phyloP scores from a whole-genome alignment of 2,329 filamentous ascomycete species.

The Aspergillus unguis region DNA sequence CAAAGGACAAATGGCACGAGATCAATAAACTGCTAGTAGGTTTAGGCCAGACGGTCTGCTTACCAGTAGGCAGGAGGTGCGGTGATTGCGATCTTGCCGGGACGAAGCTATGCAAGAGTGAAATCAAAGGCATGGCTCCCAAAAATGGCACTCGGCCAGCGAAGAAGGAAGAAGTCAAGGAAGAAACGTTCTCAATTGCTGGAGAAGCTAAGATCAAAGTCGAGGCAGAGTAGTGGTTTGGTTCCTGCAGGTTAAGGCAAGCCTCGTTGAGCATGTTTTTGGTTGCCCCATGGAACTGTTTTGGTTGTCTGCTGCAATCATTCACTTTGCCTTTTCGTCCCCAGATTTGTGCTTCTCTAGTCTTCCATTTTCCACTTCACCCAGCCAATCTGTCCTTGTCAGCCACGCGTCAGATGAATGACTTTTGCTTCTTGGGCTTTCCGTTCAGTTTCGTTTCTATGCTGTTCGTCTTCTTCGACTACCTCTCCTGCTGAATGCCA shows the following conservation, averaged over 20 bases:
- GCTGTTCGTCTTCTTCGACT: background rate
- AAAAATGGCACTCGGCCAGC: slow-evolving; percentile 25
- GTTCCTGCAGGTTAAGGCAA: slow-evolving; percentile 10
- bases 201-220: slow-evolving; percentile 23
- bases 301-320: slow-evolving; percentile 2
- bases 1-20: slow-evolving; percentile 80
- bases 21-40: slow-evolving; percentile 89
- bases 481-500: background rate
- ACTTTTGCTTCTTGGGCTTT: background rate
- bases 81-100: slow-evolving; percentile 80
- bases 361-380: background rate
- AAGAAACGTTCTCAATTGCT: background rate
- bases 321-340: slow-evolving; percentile 6
- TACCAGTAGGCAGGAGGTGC: slow-evolving; percentile 75
- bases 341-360: slow-evolving; percentile 3
- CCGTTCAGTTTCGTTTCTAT: background rate
- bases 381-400: background rate
- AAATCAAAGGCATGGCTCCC: slow-evolving; percentile 62
- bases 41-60: slow-evolving; percentile 79
- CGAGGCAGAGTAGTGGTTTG: slow-evolving; percentile 20
- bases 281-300: background rate
- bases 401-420: background rate
- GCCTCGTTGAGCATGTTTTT: slow-evolving; percentile 2
- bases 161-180: slow-evolving; percentile 7
- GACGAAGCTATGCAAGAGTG: slow-evolving; percentile 70